A percentile compares a stretch with the other conserved stretches of the same genome.
Conservation (phyloP, 75 land plant species). For the Pseudotsuga menziesii region DNA sequence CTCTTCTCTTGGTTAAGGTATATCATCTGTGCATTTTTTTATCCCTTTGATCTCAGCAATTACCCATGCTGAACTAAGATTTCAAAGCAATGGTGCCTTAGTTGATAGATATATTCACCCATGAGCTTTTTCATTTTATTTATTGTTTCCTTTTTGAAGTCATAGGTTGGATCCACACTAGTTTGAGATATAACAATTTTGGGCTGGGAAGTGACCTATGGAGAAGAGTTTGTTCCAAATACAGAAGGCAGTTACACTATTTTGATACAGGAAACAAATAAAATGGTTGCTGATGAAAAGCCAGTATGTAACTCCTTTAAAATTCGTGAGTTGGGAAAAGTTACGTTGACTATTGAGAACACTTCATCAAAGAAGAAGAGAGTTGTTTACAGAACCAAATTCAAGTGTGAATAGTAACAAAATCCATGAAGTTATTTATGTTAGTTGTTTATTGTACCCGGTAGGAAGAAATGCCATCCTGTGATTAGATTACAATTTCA, state of each 20-base stretch:
- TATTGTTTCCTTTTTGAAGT: background rate
- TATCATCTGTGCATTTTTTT: background rate
- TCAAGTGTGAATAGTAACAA: background rate
- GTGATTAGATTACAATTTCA: no score
- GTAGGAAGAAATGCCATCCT: no score
- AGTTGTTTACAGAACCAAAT: no score
- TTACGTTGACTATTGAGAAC: no score
- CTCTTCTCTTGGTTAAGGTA: background rate
- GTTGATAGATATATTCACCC: background rate
- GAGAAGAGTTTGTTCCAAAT: constrained; percentile 62
- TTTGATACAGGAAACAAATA: constrained; percentile 54
- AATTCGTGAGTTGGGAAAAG: constrained; percentile 46
- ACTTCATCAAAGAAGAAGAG: no score
- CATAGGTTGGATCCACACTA: constrained; percentile 26
- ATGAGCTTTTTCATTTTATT: background rate
- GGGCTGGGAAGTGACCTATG: constrained; percentile 68
- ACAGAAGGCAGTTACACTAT: constrained; percentile 50
- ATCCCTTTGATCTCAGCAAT: background rate
- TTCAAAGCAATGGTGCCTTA: no score
- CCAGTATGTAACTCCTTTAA: constrained; percentile 43
- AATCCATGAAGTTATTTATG: no score
- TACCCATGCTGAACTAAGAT: background rate
- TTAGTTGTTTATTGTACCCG: no score
- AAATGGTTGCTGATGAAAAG: constrained; percentile 44
- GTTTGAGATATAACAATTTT: constrained; percentile 64